Evolutionary conservation across 805 yeast genomes (phyloP), one percentile per base, ranked within the genome.

Genomic region (Candida koratica): DNA sequence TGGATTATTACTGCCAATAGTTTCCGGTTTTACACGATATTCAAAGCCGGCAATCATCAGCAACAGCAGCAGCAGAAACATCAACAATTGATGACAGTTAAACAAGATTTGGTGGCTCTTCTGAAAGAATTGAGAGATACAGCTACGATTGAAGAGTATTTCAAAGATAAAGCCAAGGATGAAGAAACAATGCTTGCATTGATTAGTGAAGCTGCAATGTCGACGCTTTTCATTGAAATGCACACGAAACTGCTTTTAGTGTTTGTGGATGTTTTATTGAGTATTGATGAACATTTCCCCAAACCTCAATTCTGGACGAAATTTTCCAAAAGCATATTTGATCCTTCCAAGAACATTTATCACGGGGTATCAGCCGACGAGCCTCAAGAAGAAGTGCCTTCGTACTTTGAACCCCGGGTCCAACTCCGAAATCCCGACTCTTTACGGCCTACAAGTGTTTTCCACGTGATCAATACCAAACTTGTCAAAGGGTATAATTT

Each of bases 1-100:
- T 61, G 67, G 67, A 29, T 61, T 4, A 31, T 31, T 5, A 51
- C 50, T 25, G 60, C 66, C 2, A 60, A 61, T 39, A 44, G 47
- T 2, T 61, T 48, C 42, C 43, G 66, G 23, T 23, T 39, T 9
- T 54, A 51, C 53, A 51, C 26, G 26, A 43, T 17, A 17, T 35
- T 43, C 13, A 19, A 13, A 17, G 9, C 33, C 13, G 28, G 36
- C 3, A 33, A 25, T 6, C 51, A 49, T 35, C 17, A 15, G 9
- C 33, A 34, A 12, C 34, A 37, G 11, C 61, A 52, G 26, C 18
- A 43, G 27, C 39, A 41, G n/a, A 28, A 39, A n/a, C 41, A 48
- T n/a, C 38, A 44, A 8, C 35, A 34, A 5, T 24, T 60, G 5
- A 11, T 28, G 6, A 33, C 26, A 5, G 43, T 42, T 1, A 50